Percentiles rank a stretch among this genome's conserved stretches.
Evolutionary conservation across 371 early-diverging fungal species (phyloP).

Genomic region (Rhizomucor miehei): DNA sequence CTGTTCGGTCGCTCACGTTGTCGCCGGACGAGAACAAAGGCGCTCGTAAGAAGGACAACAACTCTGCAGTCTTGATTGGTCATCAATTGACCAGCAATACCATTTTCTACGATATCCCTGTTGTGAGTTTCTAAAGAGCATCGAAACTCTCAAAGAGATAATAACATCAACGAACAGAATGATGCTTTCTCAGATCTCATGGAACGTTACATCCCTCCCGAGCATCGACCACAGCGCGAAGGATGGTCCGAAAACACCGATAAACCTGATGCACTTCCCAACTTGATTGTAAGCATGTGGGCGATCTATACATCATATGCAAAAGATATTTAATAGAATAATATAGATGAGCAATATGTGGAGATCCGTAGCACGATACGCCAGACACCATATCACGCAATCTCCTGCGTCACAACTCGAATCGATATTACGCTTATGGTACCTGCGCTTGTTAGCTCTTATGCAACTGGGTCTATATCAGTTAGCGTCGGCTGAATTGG

Average conservation of each 20-base stretch:
- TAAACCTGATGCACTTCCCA: conserved; percentile 31
- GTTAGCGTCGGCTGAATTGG: conserved; percentile 60
- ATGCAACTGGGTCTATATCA: conserved; percentile 53
- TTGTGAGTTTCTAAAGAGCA: conserved; percentile 25
- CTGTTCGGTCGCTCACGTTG: background rate
- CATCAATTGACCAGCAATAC: conserved; percentile 35
- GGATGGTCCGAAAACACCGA: conserved; percentile 23
- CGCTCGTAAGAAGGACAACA: background rate
- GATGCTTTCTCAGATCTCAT: conserved; percentile 55
- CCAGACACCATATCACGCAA: conserved; percentile 49
- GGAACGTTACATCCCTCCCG: conserved; percentile 49
- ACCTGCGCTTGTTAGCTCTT: conserved; percentile 51
- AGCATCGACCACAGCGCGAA: conserved; percentile 49
- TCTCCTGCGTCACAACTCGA: conserved; percentile 35
- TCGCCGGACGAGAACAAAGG: too few species aligned
- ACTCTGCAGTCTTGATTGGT: conserved; percentile 12
- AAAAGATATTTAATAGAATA: background rate
- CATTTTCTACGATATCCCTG: conserved; percentile 59
- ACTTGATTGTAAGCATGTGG: conserved; percentile 27
- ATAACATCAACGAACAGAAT: conserved; percentile 23
- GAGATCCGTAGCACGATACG: conserved; percentile 57
- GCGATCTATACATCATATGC: background rate
- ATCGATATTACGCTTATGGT: conserved; percentile 50
- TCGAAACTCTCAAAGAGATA: background rate
- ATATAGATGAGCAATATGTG: conserved; percentile 56